Evolutionary conservation across 2,329 filamentous ascomycete species (phyloP).

Genomic region (Fusarium udum): DNA sequence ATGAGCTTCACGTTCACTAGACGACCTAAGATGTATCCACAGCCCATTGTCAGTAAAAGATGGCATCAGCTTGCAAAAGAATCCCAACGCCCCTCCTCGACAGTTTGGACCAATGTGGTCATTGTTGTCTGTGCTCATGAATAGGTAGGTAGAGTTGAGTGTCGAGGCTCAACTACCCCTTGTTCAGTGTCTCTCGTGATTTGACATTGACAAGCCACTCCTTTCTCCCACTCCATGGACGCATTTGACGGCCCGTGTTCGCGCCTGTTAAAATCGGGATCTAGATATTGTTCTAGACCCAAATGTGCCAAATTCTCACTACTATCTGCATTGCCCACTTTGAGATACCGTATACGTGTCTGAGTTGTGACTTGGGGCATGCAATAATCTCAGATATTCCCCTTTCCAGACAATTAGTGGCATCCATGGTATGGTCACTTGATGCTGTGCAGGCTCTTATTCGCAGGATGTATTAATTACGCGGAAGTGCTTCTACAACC

Average conservation of each 20-base stretch:
- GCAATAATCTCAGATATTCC: background rate
- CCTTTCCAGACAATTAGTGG: background rate
- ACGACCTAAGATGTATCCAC: background rate
- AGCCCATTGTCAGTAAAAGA: background rate
- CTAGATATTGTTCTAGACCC: conserved; percentile 19
- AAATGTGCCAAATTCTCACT: conserved; percentile 31
- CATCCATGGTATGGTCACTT: background rate
- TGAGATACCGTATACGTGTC: background rate
- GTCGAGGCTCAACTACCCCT: background rate
- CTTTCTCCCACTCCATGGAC: background rate
- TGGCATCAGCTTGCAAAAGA: background rate
- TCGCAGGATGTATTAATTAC: background rate
- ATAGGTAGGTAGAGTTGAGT: background rate
- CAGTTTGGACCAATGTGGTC: background rate
- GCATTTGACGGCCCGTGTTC: conserved; percentile 10
- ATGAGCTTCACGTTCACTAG: background rate
- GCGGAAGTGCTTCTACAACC: background rate
- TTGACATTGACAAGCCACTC: conserved; percentile 16
- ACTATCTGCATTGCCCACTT: conserved; percentile 32
- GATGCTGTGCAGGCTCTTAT: background rate
- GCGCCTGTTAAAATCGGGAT: conserved; percentile 19
- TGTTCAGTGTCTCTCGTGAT: background rate
- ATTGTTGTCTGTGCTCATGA: background rate
- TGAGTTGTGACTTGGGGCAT: background rate
- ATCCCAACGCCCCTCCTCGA: background rate